Base-by-base conservation (phyloP, 768 basidiomycete species). In the Mycena pura region DNA sequence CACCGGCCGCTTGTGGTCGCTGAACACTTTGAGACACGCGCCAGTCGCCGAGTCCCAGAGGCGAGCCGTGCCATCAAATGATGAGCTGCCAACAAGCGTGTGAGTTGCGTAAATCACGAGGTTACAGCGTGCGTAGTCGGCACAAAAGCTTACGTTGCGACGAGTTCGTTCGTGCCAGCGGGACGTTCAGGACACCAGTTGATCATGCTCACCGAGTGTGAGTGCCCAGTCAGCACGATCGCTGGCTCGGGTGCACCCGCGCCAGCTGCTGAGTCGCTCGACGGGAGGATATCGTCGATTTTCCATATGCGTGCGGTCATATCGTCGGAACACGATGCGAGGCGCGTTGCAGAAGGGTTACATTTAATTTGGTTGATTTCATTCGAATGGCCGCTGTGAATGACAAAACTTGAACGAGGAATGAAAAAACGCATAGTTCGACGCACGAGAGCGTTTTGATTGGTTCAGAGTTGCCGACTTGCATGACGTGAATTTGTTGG, bases 301-400 rank as follows among this genome's bases (percentile, higher is more conserved):
- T 84, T 81, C 92, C 92, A 95, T 66, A 94, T 82, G 34, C 89
- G 86, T 19, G 90, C 88, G 0, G 91, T 92, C 63, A 78, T 77
- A 64, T 95, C 93, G 68, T 95, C 93, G 1, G 93, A 92, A 71
- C 91, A 92, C 6, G 91, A 90, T 13, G 91, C 91, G 41, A 95
- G 70, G 39, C 84, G 82, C 28, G 88, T 91, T 34, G 83, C 77
- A n/a, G 82, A 76, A 15, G 84, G 77, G 61, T 90, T 93, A 64
- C 83, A 84, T 70, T 86, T 88, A 48, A 94, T 82, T 71, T 91
- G 87, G 68, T 92, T 94, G 63, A 95, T 82, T 71, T 95, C 93
- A 58, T 87, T 83, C 19, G 76, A 78, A 65, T 95, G 93, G 1
- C 91, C 92, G 34, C 90, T 92, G 62, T 14, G 45, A 50, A 29